Evolutionary conservation across 306 rosid species (phyloP).

Genomic region (Cicer yamashitae): DNA sequence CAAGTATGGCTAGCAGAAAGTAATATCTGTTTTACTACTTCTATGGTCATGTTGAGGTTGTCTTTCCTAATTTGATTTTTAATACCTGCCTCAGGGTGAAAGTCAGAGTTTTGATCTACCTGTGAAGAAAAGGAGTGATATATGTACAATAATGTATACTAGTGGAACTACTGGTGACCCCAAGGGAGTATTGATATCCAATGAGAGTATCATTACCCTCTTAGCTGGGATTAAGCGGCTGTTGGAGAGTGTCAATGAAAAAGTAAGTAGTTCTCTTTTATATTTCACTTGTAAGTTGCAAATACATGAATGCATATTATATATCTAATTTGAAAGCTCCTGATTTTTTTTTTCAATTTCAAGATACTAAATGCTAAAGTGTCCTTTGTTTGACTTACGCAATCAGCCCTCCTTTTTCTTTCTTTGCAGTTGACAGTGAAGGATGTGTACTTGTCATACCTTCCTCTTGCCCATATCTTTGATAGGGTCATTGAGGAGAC

Average conservation of each 20-base stretch:
- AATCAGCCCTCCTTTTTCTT: conserved; percentile 34
- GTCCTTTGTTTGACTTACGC: conserved; percentile 25
- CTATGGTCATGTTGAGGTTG: conserved; percentile 33
- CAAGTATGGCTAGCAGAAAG: conserved; percentile 14
- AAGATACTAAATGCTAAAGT: conserved; percentile 40
- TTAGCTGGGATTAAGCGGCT: conserved; percentile 75
- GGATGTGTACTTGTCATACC: conserved; percentile 90
- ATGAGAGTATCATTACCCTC: conserved; percentile 80
- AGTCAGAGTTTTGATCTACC: conserved; percentile 79
- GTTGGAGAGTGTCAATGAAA: conserved; percentile 70
- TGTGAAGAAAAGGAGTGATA: conserved; percentile 70
- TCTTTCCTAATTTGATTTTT: conserved; percentile 45
- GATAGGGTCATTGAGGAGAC: conserved; percentile 96
- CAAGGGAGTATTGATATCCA: conserved; percentile 92
- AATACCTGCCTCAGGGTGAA: conserved; percentile 63
- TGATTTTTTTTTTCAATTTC: not conserved
- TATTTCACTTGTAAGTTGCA: conserved; percentile 19
- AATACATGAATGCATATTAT: conserved; percentile 22
- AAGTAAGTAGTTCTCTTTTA: conserved; percentile 52
- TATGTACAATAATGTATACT: conserved; percentile 96
- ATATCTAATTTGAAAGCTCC: conserved; percentile 23
- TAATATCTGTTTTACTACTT: conserved; percentile 16
- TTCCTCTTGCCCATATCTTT: conserved; percentile 93
- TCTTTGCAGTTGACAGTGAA: conserved; percentile 60
- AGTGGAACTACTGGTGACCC: conserved; percentile 99